phyloP scores from a whole-genome alignment of 2,329 filamentous ascomycete genomes.

The Diaporthe velutina region DNA sequence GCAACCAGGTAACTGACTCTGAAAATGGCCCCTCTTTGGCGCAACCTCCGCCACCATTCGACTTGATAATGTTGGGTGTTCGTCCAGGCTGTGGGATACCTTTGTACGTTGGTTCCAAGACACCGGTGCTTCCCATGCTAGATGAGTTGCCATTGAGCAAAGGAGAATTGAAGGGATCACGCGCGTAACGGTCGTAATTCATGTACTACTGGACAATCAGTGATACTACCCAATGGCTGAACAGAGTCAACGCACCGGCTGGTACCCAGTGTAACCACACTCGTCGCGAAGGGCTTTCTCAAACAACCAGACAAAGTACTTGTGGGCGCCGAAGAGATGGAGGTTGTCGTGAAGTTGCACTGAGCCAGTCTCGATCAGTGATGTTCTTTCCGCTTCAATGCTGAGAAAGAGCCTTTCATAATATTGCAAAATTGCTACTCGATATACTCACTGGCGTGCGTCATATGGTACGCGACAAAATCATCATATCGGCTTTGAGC shows the following conservation, averaged over 20 bases:
- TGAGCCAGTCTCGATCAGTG: neutral
- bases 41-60: slow-evolving; percentile 68
- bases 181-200: slow-evolving; percentile 51
- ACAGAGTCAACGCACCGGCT: slow-evolving; percentile 31
- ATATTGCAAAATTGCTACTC: too few relatives aligned
- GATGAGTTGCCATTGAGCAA: slow-evolving; percentile 67
- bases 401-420: too few relatives aligned
- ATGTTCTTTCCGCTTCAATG: neutral
- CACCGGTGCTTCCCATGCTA: slow-evolving; percentile 62
- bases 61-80: slow-evolving; percentile 55
- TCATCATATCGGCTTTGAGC: slow-evolving; percentile 48
- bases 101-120: slow-evolving; percentile 40
- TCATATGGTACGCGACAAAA: slow-evolving; percentile 51
- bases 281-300: slow-evolving; percentile 51
- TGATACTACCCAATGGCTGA: neutral
- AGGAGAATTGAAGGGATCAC: slow-evolving; percentile 62
- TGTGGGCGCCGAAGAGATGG: slow-evolving; percentile 47
- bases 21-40: slow-evolving; percentile 62
- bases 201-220: neutral
- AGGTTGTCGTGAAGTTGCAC: slow-evolving; percentile 38
- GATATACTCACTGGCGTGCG: slow-evolving; percentile 38
- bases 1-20: slow-evolving; percentile 48
- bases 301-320: slow-evolving; percentile 48
- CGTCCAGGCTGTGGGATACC: slow-evolving; percentile 45
- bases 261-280: slow-evolving; percentile 51